Percentiles rank a stretch among this genome's conserved stretches.
phyloP scores from a whole-genome alignment of 495 filamentous ascomycete species.

The Stereocaulon alpinum region DNA sequence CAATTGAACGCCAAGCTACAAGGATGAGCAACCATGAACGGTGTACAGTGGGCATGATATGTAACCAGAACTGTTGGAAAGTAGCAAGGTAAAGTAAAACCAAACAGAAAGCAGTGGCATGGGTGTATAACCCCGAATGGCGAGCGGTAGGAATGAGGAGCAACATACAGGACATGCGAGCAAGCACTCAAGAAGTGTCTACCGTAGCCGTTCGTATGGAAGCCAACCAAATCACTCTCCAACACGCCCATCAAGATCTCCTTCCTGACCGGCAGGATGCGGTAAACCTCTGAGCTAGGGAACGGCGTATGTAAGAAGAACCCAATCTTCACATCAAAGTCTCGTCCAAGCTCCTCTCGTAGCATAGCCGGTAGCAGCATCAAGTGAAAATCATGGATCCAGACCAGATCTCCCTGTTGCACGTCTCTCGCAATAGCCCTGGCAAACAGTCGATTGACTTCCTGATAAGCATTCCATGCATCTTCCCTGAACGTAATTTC shows the following conservation, averaged over 20 bases:
- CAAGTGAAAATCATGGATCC: constrained; percentile 95
- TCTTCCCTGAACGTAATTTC: constrained; percentile 86
- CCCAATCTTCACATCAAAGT: constrained; percentile 78
- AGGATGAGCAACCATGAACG: neutral
- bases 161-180: constrained; percentile 61
- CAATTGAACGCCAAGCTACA: constrained; percentile 3
- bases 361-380: constrained; percentile 85
- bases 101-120: no score
- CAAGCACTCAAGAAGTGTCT: constrained; percentile 84
- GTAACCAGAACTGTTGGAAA: no score
- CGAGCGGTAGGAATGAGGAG: no score
- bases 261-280: constrained; percentile 78
- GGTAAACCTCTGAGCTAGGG: constrained; percentile 84
- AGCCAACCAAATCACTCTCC: constrained; percentile 79
- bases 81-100: no score
- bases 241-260: constrained; percentile 70
- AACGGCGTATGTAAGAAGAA: constrained; percentile 96
- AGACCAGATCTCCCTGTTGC: constrained; percentile 71
- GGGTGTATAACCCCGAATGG: no score
- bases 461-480: constrained; percentile 75
- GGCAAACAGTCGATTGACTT: constrained; percentile 81
- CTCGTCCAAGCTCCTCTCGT: constrained; percentile 60
- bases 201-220: constrained; percentile 92
- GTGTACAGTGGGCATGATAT: no score
- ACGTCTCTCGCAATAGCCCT: constrained; percentile 62